Conservation (phyloP, 768 basidiomycete genomes). For the Cystobasidium ongulense region DNA sequence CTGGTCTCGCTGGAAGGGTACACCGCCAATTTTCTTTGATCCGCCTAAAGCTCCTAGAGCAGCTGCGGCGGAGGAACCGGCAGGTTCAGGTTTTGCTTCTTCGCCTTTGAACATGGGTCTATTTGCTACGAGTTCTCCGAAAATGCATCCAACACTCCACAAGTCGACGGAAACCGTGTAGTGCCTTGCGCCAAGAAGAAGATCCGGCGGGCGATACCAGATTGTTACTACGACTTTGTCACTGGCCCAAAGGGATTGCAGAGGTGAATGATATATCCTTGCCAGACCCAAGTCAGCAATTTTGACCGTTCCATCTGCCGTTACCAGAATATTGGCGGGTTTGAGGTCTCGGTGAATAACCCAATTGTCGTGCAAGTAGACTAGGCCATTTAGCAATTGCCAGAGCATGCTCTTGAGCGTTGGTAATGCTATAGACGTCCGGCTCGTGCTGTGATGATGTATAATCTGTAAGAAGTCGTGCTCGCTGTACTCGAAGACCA, state of each 20-base stretch:
- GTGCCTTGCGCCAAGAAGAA: slow-evolving; percentile 90
- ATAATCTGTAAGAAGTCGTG: slow-evolving; percentile 99
- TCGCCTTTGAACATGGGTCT: slow-evolving; percentile 98
- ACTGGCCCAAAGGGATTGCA: slow-evolving; percentile 81
- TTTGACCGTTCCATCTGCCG: slow-evolving; percentile 76
- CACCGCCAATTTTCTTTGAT: slow-evolving; percentile 66
- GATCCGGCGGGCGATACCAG: slow-evolving; percentile 97
- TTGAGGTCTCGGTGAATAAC: slow-evolving; percentile 96
- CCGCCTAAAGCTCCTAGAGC: slow-evolving; percentile 19
- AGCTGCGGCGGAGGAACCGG: slow-evolving; percentile 11
- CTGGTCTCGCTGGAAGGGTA: slow-evolving; percentile 94
- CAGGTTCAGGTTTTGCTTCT: slow-evolving; percentile 86
- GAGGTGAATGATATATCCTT: slow-evolving; percentile 76
- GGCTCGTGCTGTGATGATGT: slow-evolving; percentile 89
- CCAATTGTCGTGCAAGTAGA: slow-evolving; percentile 89
- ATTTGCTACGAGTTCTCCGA: slow-evolving; percentile 86
- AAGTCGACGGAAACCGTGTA: slow-evolving; percentile 92
- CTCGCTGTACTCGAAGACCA: slow-evolving; percentile 99
- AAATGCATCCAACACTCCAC: slow-evolving; percentile 97
- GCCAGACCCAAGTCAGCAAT: slow-evolving; percentile 98
- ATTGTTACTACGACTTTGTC: slow-evolving; percentile 99
- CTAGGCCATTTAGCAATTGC: slow-evolving; percentile 85
- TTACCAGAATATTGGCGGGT: slow-evolving; percentile 97
- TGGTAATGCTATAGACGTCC: slow-evolving; percentile 61
- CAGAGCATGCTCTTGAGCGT: slow-evolving; percentile 89